Percentiles rank a stretch among this genome's conserved stretches.
These are phyloP conservation scores for Crucihimalaya himalaica DNA, from an alignment of 345 rosid species.

Conservation along the genomic window DNA sequence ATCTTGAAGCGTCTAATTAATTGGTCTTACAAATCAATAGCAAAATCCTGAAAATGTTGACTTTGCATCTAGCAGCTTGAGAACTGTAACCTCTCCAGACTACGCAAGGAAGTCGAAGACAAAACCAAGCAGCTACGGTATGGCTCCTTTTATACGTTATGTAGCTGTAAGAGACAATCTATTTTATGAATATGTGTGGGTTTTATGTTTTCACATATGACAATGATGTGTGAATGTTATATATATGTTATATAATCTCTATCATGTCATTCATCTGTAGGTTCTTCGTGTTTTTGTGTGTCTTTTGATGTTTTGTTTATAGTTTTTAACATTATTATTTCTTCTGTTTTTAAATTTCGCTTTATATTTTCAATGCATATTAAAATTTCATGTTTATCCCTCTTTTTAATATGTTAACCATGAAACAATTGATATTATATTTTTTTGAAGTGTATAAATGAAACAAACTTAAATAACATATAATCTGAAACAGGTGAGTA, in stretches of 20 bases:
- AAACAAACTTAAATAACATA: too few relatives aligned
- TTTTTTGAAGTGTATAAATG: too few relatives aligned
- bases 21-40: constrained; percentile 16
- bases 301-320: not conserved
- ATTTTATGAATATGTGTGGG: constrained; percentile 9
- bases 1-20: constrained; percentile 3
- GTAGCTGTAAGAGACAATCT: not conserved
- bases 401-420: too few relatives aligned
- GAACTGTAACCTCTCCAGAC: constrained; percentile 49
- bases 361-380: too few relatives aligned
- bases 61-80: constrained; percentile 53
- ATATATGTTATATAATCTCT: not conserved
- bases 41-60: constrained; percentile 14
- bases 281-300: not conserved
- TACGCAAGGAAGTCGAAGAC: constrained; percentile 71
- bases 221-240: not conserved
- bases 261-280: not conserved
- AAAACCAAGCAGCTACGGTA: constrained; percentile 60
- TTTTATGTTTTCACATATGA: constrained; percentile 3
- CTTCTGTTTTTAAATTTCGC: too few relatives aligned
- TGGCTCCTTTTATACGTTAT: constrained; percentile 16
- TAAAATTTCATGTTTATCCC: too few relatives aligned
- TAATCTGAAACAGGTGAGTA: too few relatives aligned
- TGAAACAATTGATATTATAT: too few relatives aligned
- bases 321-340: too few relatives aligned